Evolutionary conservation across 1,284 basidiomycete species (phyloP).

Genomic region (Flammula alnicola): DNA sequence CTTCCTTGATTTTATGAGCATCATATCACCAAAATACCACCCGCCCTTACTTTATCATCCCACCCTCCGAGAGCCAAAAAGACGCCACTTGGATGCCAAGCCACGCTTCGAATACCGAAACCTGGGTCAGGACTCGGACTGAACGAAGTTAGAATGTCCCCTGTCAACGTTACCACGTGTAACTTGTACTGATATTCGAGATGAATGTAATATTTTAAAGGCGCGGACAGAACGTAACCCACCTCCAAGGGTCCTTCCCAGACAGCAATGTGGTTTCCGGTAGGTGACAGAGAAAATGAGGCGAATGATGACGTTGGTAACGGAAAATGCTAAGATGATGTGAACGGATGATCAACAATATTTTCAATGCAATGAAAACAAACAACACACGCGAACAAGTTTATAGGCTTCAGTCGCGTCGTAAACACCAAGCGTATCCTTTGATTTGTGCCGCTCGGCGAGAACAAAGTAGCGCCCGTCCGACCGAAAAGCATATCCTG

Average conservation of each 20-base stretch:
- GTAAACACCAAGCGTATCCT: conserved; percentile 84
- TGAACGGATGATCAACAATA: conserved; percentile 13
- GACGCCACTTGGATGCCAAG: conserved; percentile 84
- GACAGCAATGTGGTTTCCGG: conserved; percentile 78
- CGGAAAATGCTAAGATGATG: conserved; percentile 67
- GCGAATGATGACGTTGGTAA: conserved; percentile 77
- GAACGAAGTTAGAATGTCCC: conserved; percentile 72
- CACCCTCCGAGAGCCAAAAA: conserved; percentile 82
- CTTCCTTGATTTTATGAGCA: conserved; percentile 41
- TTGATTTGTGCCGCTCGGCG: conserved; percentile 85
- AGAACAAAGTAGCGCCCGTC: conserved; percentile 83
- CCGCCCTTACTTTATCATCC: conserved; percentile 73
- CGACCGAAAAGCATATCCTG: conserved; percentile 79
- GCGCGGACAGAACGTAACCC: conserved; percentile 23
- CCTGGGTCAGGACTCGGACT: conserved; percentile 75
- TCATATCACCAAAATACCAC: neutral
- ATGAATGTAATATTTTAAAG: neutral
- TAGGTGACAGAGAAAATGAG: conserved; percentile 82
- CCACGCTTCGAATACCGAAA: conserved; percentile 73
- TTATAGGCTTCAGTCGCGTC: conserved; percentile 72
- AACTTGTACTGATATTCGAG: conserved; percentile 73
- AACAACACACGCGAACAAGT: conserved; percentile 75
- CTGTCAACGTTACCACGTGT: conserved; percentile 75
- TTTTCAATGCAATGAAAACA: neutral
- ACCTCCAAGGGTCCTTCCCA: conserved; percentile 87